Conservation (phyloP, 2,329 filamentous ascomycete species). For the Seiridium unicorne region DNA sequence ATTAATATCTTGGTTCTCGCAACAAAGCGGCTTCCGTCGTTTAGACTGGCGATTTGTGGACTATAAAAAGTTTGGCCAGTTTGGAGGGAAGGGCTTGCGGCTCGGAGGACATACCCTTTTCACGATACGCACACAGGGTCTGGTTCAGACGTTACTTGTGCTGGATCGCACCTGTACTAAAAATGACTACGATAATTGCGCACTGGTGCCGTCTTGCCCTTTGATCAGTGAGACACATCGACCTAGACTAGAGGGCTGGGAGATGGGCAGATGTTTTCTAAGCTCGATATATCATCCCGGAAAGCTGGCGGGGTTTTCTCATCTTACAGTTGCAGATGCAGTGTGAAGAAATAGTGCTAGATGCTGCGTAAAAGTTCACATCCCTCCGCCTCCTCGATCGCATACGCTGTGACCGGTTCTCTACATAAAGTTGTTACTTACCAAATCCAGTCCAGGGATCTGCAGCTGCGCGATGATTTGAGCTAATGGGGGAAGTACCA, state of each 20-base stretch:
- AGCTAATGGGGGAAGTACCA: neutral
- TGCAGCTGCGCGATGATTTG: neutral
- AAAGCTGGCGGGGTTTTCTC: no score
- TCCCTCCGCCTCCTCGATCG: no score
- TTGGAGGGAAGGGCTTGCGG: constrained; percentile 6
- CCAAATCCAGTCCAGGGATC: neutral
- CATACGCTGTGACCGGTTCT: no score
- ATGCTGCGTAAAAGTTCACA: no score
- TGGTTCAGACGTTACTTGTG: neutral
- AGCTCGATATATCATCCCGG: no score
- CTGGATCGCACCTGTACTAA: constrained; percentile 2
- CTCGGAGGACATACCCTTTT: constrained; percentile 9
- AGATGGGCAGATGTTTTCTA: no score
- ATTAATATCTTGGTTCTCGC: constrained; percentile 36
- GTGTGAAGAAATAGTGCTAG: no score
- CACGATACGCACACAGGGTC: neutral
- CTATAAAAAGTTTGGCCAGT: constrained; percentile 11
- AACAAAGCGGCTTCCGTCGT: constrained; percentile 9
- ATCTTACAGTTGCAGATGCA: no score
- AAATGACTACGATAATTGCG: constrained; percentile 3
- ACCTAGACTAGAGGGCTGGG: no score
- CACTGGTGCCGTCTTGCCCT: no score
- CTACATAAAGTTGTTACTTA: no score
- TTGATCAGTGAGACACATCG: no score
- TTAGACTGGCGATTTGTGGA: constrained; percentile 11